phyloP scores from a whole-genome alignment of 2,329 filamentous ascomycete genomes.

The Colletotrichum sidae region DNA sequence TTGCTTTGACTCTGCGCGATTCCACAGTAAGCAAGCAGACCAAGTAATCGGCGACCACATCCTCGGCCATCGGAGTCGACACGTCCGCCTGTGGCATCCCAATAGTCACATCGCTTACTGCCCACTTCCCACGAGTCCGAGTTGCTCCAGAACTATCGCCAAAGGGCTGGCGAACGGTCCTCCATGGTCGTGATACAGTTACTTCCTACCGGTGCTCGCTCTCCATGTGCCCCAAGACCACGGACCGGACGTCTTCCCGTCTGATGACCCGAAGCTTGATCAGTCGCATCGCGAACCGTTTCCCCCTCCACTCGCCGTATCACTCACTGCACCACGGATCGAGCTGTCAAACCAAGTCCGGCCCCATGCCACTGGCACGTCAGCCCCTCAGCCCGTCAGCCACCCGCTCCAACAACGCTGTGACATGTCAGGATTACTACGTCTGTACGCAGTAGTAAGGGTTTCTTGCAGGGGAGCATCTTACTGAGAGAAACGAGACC shows the following conservation, averaged over 20 bases:
- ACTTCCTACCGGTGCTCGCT: no score
- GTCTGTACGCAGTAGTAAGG: not conserved
- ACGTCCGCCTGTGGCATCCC: constrained; percentile 6
- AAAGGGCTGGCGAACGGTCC: no score
- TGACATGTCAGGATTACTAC: not conserved
- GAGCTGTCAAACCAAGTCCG: constrained; percentile 20
- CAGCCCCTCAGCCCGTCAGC: not conserved
- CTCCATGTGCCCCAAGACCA: not conserved
- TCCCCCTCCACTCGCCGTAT: not conserved
- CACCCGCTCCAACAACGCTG: not conserved
- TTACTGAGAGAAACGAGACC: not conserved
- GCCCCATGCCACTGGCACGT: constrained; percentile 15
- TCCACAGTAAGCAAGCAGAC: not conserved
- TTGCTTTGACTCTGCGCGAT: no score
- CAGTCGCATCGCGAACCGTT: constrained; percentile 16
- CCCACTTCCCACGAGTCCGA: no score
- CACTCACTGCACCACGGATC: not conserved
- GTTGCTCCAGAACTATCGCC: no score
- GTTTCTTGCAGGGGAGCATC: constrained; percentile 2
- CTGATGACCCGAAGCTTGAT: constrained; percentile 15
- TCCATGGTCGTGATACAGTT: no score
- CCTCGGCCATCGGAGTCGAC: not conserved
- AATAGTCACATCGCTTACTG: constrained; percentile 12
- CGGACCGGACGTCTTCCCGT: constrained; percentile 15
- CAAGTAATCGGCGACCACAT: constrained; percentile 18